Conservation (phyloP, 2,329 filamentous ascomycete genomes). For the Diaporthe helianthi region DNA sequence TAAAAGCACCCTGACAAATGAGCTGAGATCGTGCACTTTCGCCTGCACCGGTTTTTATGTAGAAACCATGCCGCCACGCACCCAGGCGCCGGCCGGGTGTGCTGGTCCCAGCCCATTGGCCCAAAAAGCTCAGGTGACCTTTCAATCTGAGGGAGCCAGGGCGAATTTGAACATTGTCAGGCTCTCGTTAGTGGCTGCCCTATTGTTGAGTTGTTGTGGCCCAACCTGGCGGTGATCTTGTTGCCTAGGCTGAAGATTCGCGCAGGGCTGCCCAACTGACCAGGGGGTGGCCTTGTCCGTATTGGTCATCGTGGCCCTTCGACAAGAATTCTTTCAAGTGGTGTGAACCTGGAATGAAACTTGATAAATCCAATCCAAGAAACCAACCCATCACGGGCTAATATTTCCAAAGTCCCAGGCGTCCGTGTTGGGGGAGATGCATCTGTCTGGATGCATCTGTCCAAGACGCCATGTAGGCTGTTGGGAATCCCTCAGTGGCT, state of each 20-base stretch:
- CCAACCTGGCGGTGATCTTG: slow-evolving; percentile 17
- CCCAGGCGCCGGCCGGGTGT: slow-evolving; percentile 4
- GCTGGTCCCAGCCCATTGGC: slow-evolving; percentile 6
- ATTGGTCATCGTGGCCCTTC: neutral
- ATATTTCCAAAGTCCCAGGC: neutral
- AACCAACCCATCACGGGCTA: neutral
- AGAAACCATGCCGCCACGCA: neutral
- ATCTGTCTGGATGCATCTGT: neutral
- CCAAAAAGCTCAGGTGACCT: slow-evolving; percentile 7
- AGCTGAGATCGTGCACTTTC: slow-evolving; percentile 7
- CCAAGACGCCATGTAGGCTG: neutral
- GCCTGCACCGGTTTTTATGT: slow-evolving; percentile 1
- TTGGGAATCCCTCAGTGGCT: neutral
- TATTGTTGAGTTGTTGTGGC: slow-evolving; percentile 18
- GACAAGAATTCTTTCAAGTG: neutral
- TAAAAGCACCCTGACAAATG: slow-evolving; percentile 1
- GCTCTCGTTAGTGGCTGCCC: slow-evolving; percentile 17
- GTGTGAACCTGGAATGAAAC: slow-evolving; percentile 1
- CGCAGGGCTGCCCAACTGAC: slow-evolving; percentile 28
- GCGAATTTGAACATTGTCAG: slow-evolving; percentile 2
- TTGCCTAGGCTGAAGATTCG: neutral
- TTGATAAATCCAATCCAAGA: neutral
- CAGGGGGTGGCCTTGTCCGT: slow-evolving; percentile 21
- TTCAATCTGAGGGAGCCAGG: neutral
- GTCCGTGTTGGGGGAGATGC: neutral